These are phyloP conservation scores for Juglanconis juglandina DNA, from an alignment of 2,329 filamentous ascomycete genomes.

Conservation along the genomic window DNA sequence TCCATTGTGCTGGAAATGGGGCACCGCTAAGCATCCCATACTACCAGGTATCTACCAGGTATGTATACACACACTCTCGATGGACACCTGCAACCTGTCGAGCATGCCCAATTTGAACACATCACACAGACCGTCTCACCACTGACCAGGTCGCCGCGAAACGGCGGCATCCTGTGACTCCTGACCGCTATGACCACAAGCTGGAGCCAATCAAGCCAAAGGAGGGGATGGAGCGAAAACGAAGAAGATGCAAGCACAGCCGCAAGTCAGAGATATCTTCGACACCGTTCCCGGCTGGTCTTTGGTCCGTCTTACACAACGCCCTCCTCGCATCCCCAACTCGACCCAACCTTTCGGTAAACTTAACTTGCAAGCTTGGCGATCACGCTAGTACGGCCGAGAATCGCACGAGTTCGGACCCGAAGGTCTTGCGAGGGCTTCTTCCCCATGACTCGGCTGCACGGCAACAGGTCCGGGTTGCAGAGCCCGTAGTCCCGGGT, in stretches of 20 bases:
- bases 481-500: not conserved
- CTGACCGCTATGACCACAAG: not conserved
- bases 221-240: not conserved
- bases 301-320: constrained; percentile 6
- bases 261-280: not conserved
- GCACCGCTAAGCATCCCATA: too few species aligned
- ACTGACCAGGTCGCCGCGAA: not conserved
- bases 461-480: not conserved
- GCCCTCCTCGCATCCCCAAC: not conserved
- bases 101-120: too few species aligned
- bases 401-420: not conserved
- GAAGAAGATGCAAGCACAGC: not conserved
- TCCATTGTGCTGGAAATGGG: not conserved
- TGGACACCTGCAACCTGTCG: too few species aligned
- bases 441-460: not conserved
- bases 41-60: too few species aligned
- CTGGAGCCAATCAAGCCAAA: not conserved
- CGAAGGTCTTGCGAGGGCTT: not conserved
- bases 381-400: not conserved
- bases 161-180: not conserved
- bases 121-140: too few species aligned
- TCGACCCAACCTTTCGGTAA: not conserved
- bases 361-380: too few species aligned
- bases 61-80: too few species aligned
- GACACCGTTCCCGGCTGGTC: not conserved